These are phyloP conservation scores for Cryptococcus sp. DNA, from an alignment of 1,284 basidiomycete species.

Conservation along the genomic window DNA sequence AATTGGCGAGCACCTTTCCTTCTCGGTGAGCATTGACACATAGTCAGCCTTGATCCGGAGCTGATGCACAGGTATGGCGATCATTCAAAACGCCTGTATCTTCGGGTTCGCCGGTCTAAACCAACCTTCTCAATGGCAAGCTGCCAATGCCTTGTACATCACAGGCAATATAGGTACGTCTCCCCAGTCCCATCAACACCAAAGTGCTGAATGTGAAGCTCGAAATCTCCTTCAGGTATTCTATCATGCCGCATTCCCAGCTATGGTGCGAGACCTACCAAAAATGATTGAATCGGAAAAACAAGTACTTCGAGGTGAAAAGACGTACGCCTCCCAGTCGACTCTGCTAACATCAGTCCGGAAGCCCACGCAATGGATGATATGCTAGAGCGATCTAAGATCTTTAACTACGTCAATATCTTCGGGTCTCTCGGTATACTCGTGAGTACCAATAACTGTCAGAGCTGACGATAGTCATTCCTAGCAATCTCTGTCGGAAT, in stretches of 20 bases:
- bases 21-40: constrained; percentile 8
- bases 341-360: background rate
- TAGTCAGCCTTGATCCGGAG: background rate
- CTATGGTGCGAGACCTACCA: constrained; percentile 18
- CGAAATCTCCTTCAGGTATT: constrained; percentile 15
- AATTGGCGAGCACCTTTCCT: constrained; percentile 23
- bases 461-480: background rate
- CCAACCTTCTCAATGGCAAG: constrained; percentile 13
- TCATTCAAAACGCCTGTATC: constrained; percentile 5
- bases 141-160: constrained; percentile 20
- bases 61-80: background rate
- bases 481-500: background rate
- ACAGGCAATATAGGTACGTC: constrained; percentile 9
- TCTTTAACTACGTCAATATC: background rate
- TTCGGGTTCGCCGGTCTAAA: constrained; percentile 21
- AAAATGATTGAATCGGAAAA: constrained; percentile 19
- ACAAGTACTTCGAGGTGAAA: constrained; percentile 11
- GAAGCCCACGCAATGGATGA: constrained; percentile 11
- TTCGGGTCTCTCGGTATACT: background rate
- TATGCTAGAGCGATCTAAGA: constrained; percentile 16
- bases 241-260: constrained; percentile 23
- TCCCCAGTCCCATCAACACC: background rate
- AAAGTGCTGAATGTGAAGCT: background rate
- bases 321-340: constrained; percentile 10
- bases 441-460: background rate